Base-by-base conservation (phyloP, 2,329 filamentous ascomycete species). In the Fusarium sp. region DNA sequence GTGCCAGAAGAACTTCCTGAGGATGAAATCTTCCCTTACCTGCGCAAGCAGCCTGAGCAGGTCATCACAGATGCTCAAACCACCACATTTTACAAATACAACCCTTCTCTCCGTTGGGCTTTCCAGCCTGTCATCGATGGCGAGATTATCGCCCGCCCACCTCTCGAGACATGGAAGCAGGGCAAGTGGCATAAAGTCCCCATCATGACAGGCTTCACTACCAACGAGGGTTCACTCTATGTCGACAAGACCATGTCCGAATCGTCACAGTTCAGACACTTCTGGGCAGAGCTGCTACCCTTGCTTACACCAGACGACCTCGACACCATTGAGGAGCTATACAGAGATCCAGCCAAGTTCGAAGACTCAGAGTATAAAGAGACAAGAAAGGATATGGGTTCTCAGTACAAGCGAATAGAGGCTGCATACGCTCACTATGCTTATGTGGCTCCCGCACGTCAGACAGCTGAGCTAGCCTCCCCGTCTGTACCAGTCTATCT, bases 151-250 rank as follows among this genome's bases (percentile, higher is more conserved):
- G 81, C 83, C 2, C 81, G 84, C 9, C 80, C 85, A 2, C 90
- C 90, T 2, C 80, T 91, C 3, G 81, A 84, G 23, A 83, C 84
- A 10, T 91, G 88, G 88, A 56, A 62, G 23, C 42, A 58, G 15
- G 75, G 68, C 12, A 69, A 67, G 34, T 75, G 74, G 74, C 74
- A 75, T 55, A 75, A 73, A 26, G 62, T 76, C 0, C 75, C 75
- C 1, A 85, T 92, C 40, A 80, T 93, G 61, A 92, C 90, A 0
- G 91, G 91, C 4, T 92, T 89, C 79, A 89, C 89, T 72, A 86
- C 86, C 38, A 89, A 92, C 70, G 91, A 93, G 76, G 91, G 90
- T 5, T 84, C 88, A 1, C 78, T 85, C 33, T 93, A 92, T 71
- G 86, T 92, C 1, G 84, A 89, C 0, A 78, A 81, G 31, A 69